Percentiles rank a stretch among this genome's conserved stretches.
phyloP scores from a whole-genome alignment of 1,284 basidiomycete genomes.

The Testicularia cyperi region DNA sequence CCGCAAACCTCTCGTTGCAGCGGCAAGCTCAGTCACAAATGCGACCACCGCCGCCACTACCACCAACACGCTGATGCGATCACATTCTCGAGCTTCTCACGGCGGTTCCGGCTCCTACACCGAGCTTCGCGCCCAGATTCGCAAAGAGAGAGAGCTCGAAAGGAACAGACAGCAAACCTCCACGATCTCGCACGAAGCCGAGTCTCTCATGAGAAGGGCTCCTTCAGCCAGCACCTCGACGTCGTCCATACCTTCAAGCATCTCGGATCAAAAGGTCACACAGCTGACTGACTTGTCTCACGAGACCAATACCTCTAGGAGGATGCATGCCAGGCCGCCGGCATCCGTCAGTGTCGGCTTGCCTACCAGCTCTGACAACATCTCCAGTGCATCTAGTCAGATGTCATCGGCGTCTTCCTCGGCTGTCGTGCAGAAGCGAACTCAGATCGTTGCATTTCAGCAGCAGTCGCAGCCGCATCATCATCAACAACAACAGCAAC shows the following conservation, averaged over 20 bases:
- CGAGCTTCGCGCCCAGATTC: constrained; percentile 37
- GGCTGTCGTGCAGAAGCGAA: constrained; percentile 14
- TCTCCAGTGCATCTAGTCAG: constrained; percentile 14
- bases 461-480: constrained; percentile 4
- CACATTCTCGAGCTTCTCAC: constrained; percentile 30
- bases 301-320: neutral
- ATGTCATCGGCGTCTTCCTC: constrained; percentile 23
- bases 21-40: constrained; percentile 21
- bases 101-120: constrained; percentile 39
- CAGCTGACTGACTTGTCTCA: constrained; percentile 6
- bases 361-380: constrained; percentile 19
- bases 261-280: constrained; percentile 28
- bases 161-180: constrained; percentile 6
- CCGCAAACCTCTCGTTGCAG: constrained; percentile 18
- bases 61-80: constrained; percentile 11
- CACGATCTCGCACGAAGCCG: constrained; percentile 1
- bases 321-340: neutral
- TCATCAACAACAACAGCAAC: constrained; percentile 3
- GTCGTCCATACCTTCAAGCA: constrained; percentile 5
- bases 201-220: constrained; percentile 2
- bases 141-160: constrained; percentile 34
- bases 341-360: constrained; percentile 3
- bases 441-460: constrained; percentile 12
- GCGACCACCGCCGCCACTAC: too few species aligned
- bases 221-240: neutral